Evolutionary conservation across 208 protist genomes (phyloP), one percentile per base, ranked within the genome.

Genomic region (Zelonia costaricensis): DNA sequence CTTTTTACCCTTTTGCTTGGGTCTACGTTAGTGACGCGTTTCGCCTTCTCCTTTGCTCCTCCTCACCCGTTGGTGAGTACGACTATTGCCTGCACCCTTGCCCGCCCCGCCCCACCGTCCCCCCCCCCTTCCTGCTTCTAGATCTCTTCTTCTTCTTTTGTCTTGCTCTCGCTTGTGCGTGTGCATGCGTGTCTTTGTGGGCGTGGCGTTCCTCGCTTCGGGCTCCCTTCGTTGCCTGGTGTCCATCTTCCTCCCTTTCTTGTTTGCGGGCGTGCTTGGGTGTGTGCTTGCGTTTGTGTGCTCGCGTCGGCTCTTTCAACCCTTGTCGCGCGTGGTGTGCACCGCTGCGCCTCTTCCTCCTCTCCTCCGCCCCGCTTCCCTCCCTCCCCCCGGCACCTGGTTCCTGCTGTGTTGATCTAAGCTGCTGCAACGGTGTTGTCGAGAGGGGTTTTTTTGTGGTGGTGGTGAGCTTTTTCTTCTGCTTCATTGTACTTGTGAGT

Each of bases 401-500:
- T n/a, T n/a, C n/a, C n/a, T n/a, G n/a, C n/a, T n/a, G n/a, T n/a
- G n/a, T n/a, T n/a, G n/a, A n/a, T n/a, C n/a, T n/a, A n/a, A n/a
- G n/a, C n/a, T n/a, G n/a, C n/a, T n/a, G n/a, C n/a, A n/a, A n/a
- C n/a, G n/a, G n/a, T n/a, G n/a, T n/a, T n/a, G n/a, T n/a, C n/a
- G n/a, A n/a, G n/a, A n/a, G n/a, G n/a, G n/a, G n/a, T n/a, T n/a
- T n/a, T n/a, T n/a, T n/a, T n/a, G n/a, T n/a, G n/a, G 27, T 44
- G 22, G 15, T 5, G 45, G 25, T 33, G 27, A 36, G 35, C 15
- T 52, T 51, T 18, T 56, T 40, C 42, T 49, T 63, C 36, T 59
- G 23, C 10, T 62, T 60, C 10, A 42, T 22, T 47, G 18, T 47
- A 8, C 33, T 16, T 47, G n/a, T 35, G 6, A 35, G 4, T 45